phyloP scores from a whole-genome alignment of 495 filamentous ascomycete genomes.

The Tuber borchii region DNA sequence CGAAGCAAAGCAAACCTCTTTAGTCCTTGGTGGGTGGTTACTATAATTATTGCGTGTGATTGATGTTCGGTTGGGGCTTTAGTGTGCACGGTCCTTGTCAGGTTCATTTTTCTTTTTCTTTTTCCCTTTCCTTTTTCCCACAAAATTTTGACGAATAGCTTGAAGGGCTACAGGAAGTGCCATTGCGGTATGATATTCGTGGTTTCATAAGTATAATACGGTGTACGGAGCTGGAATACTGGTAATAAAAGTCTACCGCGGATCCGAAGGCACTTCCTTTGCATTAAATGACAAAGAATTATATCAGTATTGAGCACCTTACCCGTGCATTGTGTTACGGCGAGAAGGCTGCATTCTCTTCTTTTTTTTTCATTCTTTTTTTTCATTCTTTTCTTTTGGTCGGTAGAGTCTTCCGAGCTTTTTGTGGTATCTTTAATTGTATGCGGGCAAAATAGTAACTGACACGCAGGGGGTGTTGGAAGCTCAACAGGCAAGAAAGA shows the following conservation, averaged over 20 bases:
- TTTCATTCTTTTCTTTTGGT: slow-evolving; percentile 6
- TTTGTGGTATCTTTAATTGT: slow-evolving; percentile 10
- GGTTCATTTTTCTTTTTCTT: not conserved
- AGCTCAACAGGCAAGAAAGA: not conserved
- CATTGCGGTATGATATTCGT: not conserved
- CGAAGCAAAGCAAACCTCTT: not conserved
- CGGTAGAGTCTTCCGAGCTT: slow-evolving; percentile 13
- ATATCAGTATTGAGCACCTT: not conserved
- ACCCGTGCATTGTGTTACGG: not conserved
- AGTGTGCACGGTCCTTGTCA: not conserved
- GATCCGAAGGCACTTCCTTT: not conserved
- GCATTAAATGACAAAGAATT: not conserved
- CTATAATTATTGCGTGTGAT: not conserved
- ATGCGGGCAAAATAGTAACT: slow-evolving; percentile 5
- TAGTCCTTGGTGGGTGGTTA: not conserved
- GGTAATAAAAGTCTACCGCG: not conserved
- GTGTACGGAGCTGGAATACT: not conserved
- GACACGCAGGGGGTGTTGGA: not conserved
- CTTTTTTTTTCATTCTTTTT: slow-evolving; percentile 15
- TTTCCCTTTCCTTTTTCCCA: not conserved
- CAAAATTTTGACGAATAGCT: not conserved
- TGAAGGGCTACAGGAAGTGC: not conserved
- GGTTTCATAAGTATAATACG: not conserved
- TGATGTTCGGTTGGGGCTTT: not conserved
- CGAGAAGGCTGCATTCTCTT: slow-evolving; percentile 23